Base-by-base conservation (phyloP, 2,329 filamentous ascomycete genomes). In the Penicillium sp. region DNA sequence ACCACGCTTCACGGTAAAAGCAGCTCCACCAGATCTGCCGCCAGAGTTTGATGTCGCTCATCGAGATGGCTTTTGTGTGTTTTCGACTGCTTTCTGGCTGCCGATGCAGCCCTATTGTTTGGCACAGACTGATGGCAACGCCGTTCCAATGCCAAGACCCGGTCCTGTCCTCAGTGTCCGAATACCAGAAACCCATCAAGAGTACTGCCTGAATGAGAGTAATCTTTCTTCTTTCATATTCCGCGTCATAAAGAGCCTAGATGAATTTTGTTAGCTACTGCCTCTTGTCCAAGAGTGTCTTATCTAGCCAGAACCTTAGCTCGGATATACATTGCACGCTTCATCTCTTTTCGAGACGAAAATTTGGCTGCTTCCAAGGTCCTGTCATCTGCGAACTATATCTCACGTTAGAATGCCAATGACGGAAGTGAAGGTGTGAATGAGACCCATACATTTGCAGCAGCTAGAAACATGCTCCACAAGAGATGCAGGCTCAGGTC, bases 221-320 rank as follows among this genome's bases (percentile, higher is more conserved):
- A 20, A 54, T 32, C 41, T 40, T 49, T n/a, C 47, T 36, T 23
- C 27, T 21, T 18, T 52, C 48, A 12, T 36, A 46, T n/a, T 54
- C 54, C 6, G 50, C 24, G 27, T 59, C 56, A 26, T 54, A 59
- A 21, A 58, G 36, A 3, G 53, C 49, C 54, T 56, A 18, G 3
- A 23, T 20, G 4, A 23, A 6, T 18, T 10, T 24, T 37, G 30
- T 33, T 33, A 33, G 30, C 30, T 33, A 33, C 13, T 33, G 30
- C 30, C 30, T 4, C 17, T 33, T 33, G 30, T 33, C 30, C 30
- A 33, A 33, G 9, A 17, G n/a, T 17, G 30, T 15, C 30, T 33
- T 33, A 33, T 33, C 3, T 13, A 9, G 30, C 30, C 30, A 40
- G 17, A 32, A 54, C 55, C 46, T 58, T 58, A 17, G 53, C 55